phyloP scores from a whole-genome alignment of 1,284 basidiomycete genomes.

The Sanghuangporus weigelae region DNA sequence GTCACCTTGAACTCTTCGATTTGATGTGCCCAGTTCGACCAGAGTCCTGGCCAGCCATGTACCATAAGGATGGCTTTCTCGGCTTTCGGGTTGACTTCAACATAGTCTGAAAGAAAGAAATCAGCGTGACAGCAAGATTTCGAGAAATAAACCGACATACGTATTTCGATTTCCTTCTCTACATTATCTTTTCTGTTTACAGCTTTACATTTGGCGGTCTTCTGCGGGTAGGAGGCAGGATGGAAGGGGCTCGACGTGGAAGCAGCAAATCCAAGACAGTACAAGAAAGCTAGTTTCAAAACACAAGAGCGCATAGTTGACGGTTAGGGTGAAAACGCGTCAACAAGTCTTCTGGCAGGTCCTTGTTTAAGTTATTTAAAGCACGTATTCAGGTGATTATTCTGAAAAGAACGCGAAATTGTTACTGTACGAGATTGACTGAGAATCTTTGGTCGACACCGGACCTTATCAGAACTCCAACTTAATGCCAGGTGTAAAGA shows the following conservation, averaged over 20 bases:
- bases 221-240: not conserved
- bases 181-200: not conserved
- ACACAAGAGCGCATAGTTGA: not conserved
- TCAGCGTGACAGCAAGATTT: not conserved
- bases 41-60: slow-evolving; percentile 71
- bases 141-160: not conserved
- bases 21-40: slow-evolving; percentile 67
- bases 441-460: not conserved
- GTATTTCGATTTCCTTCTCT: not conserved
- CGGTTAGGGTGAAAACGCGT: not conserved
- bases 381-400: not conserved
- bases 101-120: slow-evolving; percentile 32
- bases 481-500: too few species aligned
- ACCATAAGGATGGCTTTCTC: slow-evolving; percentile 53
- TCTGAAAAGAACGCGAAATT: not conserved
- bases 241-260: not conserved
- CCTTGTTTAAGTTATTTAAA: not conserved
- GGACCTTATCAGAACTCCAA: not conserved
- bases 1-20: slow-evolving; percentile 55
- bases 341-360: too few species aligned
- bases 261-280: not conserved
- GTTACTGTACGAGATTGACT: not conserved
- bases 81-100: slow-evolving; percentile 52
- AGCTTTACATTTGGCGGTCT: not conserved
- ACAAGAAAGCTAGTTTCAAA: not conserved